Conservation (phyloP, 129 eudicot genomes). For the Dittrichia graveolens region DNA sequence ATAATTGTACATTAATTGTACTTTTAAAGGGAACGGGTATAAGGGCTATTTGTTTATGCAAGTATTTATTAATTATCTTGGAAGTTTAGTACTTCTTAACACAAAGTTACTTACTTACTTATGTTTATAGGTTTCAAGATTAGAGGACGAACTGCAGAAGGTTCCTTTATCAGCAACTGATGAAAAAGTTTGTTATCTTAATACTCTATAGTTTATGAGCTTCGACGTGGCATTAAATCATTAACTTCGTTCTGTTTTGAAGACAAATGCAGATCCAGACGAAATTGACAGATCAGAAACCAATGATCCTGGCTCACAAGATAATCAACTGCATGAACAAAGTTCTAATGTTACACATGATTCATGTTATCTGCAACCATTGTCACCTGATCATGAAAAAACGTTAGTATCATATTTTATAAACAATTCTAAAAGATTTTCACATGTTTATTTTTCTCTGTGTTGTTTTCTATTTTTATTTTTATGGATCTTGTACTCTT, state of each 20-base stretch:
- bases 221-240: constrained; percentile 11
- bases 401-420: constrained; percentile 35
- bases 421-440: too few species aligned
- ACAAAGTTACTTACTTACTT: not conserved
- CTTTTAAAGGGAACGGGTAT: too few species aligned
- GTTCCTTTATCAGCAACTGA: constrained; percentile 43
- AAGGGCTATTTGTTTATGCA: too few species aligned
- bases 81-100: not conserved
- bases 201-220: not conserved
- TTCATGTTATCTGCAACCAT: constrained; percentile 1
- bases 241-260: constrained; percentile 37
- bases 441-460: too few species aligned
- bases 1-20: too few species aligned
- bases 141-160: constrained; percentile 66
- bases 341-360: constrained; percentile 16
- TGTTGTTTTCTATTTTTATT: too few species aligned
- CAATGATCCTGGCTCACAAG: constrained; percentile 46
- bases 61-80: too few species aligned
- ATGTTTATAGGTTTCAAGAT: constrained; percentile 59
- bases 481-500: too few species aligned
- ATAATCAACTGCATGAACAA: constrained; percentile 44
- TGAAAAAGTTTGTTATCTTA: constrained; percentile 52
- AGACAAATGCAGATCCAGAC: constrained; percentile 61
- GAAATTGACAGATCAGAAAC: constrained; percentile 51
- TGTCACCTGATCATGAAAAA: constrained; percentile 32